A percentile compares a stretch with the other conserved stretches of the same genome.
phyloP scores from a whole-genome alignment of 179 eudicot genomes.

The Actinidia arguta region DNA sequence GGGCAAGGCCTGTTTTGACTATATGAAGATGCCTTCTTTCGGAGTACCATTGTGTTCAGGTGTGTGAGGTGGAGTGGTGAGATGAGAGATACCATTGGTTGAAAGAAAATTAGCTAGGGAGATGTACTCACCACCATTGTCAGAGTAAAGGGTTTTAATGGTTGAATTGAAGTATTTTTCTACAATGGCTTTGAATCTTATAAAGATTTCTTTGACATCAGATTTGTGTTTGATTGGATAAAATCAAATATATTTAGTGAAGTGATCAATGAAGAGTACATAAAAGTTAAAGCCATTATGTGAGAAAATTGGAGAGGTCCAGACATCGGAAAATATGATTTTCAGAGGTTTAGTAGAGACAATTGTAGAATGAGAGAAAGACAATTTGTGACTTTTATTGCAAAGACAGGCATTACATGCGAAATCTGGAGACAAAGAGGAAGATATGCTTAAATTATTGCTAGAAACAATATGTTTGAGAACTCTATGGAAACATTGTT shows the following conservation, averaged over 20 bases:
- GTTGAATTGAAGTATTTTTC: background rate
- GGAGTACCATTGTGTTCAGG: background rate
- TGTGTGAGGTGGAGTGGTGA: background rate
- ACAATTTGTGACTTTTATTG: background rate
- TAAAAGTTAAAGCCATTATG: background rate
- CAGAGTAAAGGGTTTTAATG: background rate
- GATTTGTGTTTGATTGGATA: background rate
- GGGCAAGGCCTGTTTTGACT: background rate
- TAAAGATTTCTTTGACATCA: background rate
- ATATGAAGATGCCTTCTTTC: background rate
- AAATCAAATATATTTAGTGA: background rate
- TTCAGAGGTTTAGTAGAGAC: too few relatives aligned
- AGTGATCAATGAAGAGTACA: constrained; percentile 12
- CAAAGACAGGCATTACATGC: too few relatives aligned
- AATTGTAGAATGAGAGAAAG: too few relatives aligned
- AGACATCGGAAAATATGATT: background rate
- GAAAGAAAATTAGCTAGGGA: background rate
- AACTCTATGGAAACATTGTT: too few relatives aligned
- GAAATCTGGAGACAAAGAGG: too few relatives aligned
- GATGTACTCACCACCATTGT: background rate
- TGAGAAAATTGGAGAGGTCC: background rate
- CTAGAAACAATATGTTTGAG: too few relatives aligned
- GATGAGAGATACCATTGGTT: background rate
- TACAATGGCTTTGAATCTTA: background rate
- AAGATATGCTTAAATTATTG: too few relatives aligned